Percentiles rank a stretch among this genome's conserved stretches.
Evolutionary conservation across 768 basidiomycete genomes (phyloP).

Genomic region (Leccinum longicurvipes): DNA sequence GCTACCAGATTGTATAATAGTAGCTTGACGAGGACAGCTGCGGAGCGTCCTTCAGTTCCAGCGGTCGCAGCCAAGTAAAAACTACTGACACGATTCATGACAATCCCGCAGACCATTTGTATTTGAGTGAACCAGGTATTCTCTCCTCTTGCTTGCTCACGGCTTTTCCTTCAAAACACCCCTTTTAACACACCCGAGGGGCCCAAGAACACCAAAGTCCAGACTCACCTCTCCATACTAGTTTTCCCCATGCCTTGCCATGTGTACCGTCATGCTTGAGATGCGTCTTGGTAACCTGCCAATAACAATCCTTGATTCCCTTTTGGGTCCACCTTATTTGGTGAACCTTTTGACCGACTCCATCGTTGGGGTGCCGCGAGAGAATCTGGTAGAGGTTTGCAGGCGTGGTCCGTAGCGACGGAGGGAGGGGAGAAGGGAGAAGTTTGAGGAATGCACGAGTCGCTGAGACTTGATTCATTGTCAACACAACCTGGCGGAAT

Average conservation of each 20-base stretch:
- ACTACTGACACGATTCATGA: slow-evolving; percentile 7
- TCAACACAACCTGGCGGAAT: background rate
- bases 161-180: slow-evolving; percentile 44
- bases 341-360: slow-evolving; percentile 64
- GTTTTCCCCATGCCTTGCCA: slow-evolving; percentile 79
- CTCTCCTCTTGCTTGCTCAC: slow-evolving; percentile 59
- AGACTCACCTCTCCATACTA: slow-evolving; percentile 73
- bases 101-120: slow-evolving; percentile 60
- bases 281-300: slow-evolving; percentile 67
- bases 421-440: slow-evolving; percentile 56
- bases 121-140: slow-evolving; percentile 73
- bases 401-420: slow-evolving; percentile 52
- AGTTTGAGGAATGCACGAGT: slow-evolving; percentile 47
- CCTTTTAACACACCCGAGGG: slow-evolving; percentile 11
- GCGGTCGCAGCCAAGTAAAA: background rate
- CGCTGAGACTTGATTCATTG: slow-evolving; percentile 27
- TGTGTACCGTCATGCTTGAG: slow-evolving; percentile 73
- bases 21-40: background rate
- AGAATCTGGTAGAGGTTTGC: slow-evolving; percentile 73
- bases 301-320: slow-evolving; percentile 64
- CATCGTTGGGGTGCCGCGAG: slow-evolving; percentile 62
- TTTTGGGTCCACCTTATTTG: slow-evolving; percentile 75
- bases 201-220: background rate
- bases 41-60: slow-evolving; percentile 4
- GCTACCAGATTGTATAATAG: background rate